Conservation (phyloP, 1,139 yeast genomes). For the Scheffersomyces cryptocercus region DNA sequence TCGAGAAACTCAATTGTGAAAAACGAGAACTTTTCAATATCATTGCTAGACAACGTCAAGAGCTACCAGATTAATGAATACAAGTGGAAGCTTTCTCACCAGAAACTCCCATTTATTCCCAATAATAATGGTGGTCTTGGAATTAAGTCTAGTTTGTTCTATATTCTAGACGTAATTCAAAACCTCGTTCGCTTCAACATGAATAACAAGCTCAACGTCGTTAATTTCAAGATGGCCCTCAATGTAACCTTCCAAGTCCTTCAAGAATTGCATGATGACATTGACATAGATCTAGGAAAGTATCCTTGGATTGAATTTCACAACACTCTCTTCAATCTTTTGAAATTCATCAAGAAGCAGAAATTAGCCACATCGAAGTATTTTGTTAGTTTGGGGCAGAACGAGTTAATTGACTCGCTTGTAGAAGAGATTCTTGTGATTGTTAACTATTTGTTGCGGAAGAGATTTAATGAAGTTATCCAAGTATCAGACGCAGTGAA, state of each 20-base stretch:
- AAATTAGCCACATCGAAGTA: conserved; percentile 17
- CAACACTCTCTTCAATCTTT: conserved; percentile 25
- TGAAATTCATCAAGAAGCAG: conserved; percentile 28
- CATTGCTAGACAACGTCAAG: conserved; percentile 15
- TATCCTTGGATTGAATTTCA: conserved; percentile 35
- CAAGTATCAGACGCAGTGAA: conserved; percentile 13
- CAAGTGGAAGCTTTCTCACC: conserved; percentile 46
- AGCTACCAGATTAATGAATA: conserved; percentile 34
- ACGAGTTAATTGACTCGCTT: conserved; percentile 16
- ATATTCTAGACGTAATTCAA: conserved; percentile 39
- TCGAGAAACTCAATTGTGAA: conserved; percentile 12
- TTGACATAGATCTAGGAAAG: conserved; percentile 7
- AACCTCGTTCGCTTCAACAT: conserved; percentile 41
- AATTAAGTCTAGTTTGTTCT: conserved; percentile 32
- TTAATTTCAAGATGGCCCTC: conserved; percentile 28
- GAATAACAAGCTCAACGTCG: conserved; percentile 34
- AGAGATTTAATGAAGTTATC: conserved; percentile 14
- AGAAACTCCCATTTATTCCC: conserved; percentile 37
- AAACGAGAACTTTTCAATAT: not conserved
- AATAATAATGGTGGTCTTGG: conserved; percentile 23
- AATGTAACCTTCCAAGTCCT: conserved; percentile 25
- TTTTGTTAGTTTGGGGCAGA: conserved; percentile 12
- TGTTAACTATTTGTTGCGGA: conserved; percentile 19
- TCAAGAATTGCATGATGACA: conserved; percentile 7
- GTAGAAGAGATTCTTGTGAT: conserved; percentile 30